These are phyloP conservation scores for Periconia digitata DNA, from an alignment of 2,329 filamentous ascomycete genomes.

Conservation along the genomic window DNA sequence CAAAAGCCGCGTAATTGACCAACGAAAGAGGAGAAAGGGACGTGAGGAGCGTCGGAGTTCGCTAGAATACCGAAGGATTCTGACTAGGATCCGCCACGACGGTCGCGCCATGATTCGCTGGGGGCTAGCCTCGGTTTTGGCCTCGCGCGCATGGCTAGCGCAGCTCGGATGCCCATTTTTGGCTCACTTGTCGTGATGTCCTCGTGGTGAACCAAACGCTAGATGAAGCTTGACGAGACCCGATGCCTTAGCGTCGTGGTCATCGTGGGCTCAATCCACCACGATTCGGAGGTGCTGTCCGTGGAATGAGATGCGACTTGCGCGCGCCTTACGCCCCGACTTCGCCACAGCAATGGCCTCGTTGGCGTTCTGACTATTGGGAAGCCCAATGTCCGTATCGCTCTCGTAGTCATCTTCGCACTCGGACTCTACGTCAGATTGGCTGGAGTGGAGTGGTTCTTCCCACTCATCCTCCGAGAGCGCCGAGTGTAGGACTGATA, in stretches of 20 bases:
- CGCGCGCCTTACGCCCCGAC: constrained; percentile 6
- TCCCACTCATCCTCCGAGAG: constrained; percentile 14
- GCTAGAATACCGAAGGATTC: background rate
- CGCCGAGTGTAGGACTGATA: constrained; percentile 10
- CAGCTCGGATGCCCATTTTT: no score
- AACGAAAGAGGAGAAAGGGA: background rate
- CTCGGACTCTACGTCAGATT: constrained; percentile 11
- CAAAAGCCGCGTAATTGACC: background rate
- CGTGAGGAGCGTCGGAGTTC: background rate
- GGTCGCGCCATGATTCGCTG: no score
- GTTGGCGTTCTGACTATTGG: background rate
- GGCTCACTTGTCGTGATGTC: no score
- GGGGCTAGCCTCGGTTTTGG: no score
- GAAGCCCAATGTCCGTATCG: constrained; percentile 3
- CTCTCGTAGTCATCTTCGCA: constrained; percentile 2
- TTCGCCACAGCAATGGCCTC: constrained; percentile 3
- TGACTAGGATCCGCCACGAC: no score
- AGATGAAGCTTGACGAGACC: background rate
- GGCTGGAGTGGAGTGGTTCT: constrained; percentile 10
- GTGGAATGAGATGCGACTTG: constrained; percentile 13
- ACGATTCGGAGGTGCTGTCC: constrained; percentile 1
- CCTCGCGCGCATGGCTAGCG: background rate
- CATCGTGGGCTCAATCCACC: background rate
- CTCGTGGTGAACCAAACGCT: no score
- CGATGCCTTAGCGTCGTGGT: background rate